A percentile compares a stretch with the other conserved stretches of the same genome.
Conservation (phyloP, 352 stramenopile genomes). For the Nothophytophthora sp. region DNA sequence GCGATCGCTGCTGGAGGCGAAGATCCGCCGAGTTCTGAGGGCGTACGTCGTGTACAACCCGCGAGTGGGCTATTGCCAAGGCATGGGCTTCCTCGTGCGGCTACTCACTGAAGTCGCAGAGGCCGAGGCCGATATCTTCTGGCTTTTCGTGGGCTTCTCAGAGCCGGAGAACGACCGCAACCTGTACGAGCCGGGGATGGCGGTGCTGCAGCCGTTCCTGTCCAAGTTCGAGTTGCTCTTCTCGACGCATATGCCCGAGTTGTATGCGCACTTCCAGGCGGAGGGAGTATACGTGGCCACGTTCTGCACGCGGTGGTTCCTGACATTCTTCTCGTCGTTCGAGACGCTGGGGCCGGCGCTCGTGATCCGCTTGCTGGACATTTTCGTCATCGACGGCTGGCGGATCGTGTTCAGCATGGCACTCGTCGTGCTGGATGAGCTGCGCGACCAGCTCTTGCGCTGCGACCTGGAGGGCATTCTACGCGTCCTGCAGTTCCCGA, state of each 20-base stretch:
- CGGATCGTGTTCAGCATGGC: slow-evolving; percentile 80
- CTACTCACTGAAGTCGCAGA: slow-evolving; percentile 68
- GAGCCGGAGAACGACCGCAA: slow-evolving; percentile 75
- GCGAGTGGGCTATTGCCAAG: slow-evolving; percentile 83
- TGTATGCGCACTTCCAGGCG: slow-evolving; percentile 55
- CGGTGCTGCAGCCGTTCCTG: slow-evolving; percentile 66
- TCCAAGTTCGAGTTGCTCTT: slow-evolving; percentile 68
- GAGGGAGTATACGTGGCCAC: slow-evolving; percentile 69
- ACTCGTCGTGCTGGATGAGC: slow-evolving; percentile 75
- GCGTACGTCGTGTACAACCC: slow-evolving; percentile 86
- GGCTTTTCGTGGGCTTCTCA: slow-evolving; percentile 78
- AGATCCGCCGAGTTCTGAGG: slow-evolving; percentile 74
- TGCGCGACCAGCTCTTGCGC: slow-evolving; percentile 49
- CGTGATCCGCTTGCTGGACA: slow-evolving; percentile 70
- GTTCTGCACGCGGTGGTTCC: slow-evolving; percentile 82
- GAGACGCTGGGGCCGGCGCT: slow-evolving; percentile 72
- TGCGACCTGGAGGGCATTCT: slow-evolving; percentile 74
- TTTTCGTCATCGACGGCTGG: slow-evolving; percentile 83
- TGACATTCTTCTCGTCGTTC: slow-evolving; percentile 83
- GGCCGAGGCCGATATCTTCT: slow-evolving; percentile 80
- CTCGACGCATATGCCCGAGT: slow-evolving; percentile 64
- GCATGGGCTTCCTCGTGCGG: slow-evolving; percentile 86
- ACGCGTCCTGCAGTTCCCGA: slow-evolving; percentile 63
- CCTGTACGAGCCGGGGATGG: slow-evolving; percentile 77
- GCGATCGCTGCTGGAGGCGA: slow-evolving; percentile 48